These are phyloP conservation scores for Tetracentron sinense DNA, from an alignment of 164 flowering plant species.

Conservation along the genomic window DNA sequence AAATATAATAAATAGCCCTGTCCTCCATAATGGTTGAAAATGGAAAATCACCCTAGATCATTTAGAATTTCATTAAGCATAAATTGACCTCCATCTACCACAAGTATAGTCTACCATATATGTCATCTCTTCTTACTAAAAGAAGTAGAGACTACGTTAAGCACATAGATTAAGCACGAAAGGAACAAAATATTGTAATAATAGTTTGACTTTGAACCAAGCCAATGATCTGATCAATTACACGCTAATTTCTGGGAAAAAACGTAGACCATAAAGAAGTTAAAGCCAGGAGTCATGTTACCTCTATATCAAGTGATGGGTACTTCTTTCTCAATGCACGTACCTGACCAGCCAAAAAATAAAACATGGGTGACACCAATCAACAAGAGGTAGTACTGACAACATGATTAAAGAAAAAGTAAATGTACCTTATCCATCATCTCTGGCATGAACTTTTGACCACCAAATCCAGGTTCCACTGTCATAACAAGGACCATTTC, in stretches of 20 bases:
- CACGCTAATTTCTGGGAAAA: too few species aligned
- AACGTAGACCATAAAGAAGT: background rate
- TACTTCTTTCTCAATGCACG: slow-evolving; percentile 70
- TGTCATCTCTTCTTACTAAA: background rate
- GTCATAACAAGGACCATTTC: slow-evolving; percentile 99
- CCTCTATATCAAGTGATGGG: slow-evolving; percentile 97
- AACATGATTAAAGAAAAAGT: slow-evolving; percentile 1
- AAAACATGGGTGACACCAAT: slow-evolving; percentile 1
- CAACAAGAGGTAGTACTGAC: background rate
- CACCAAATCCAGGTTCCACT: slow-evolving; percentile 99
- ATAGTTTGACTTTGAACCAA: too few species aligned
- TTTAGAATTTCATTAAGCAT: background rate
- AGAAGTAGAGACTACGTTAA: background rate
- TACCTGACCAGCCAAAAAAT: slow-evolving; percentile 42
- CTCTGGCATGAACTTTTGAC: slow-evolving; percentile 95
- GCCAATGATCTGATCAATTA: too few species aligned
- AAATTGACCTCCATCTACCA: background rate
- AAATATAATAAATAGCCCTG: too few species aligned
- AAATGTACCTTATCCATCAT: slow-evolving; percentile 84
- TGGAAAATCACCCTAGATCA: background rate
- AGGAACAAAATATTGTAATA: background rate
- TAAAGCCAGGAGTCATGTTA: slow-evolving; percentile 14
- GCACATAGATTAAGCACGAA: background rate
- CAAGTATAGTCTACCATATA: too few species aligned
- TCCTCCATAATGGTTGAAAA: background rate